Percentiles rank a stretch among this genome's conserved stretches.
Conservation (phyloP, 805 yeast species). For the Yamadazyma laniorum region DNA sequence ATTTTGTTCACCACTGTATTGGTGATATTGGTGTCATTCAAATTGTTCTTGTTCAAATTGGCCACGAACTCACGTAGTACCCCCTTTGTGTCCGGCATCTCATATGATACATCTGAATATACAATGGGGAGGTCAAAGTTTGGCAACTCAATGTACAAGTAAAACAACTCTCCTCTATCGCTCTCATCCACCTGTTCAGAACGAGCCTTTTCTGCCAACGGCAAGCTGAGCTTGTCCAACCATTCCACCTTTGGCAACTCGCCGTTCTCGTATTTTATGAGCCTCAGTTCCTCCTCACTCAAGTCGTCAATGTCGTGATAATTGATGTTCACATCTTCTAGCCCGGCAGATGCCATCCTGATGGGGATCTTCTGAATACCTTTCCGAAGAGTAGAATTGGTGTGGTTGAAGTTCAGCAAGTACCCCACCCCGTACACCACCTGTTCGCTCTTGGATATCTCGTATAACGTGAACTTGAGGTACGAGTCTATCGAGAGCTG, state of each 20-base stretch:
- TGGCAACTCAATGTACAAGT: constrained; percentile 40
- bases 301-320: constrained; percentile 19
- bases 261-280: constrained; percentile 66
- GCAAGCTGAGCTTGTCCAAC: constrained; percentile 59
- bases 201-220: constrained; percentile 9
- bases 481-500: constrained; percentile 67
- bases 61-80: background rate
- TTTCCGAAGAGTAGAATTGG: constrained; percentile 56
- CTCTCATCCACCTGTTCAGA: background rate
- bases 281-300: constrained; percentile 45
- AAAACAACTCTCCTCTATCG: constrained; percentile 13
- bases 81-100: constrained; percentile 8
- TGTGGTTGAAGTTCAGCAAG: constrained; percentile 54
- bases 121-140: constrained; percentile 44
- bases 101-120: constrained; percentile 30
- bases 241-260: constrained; percentile 62
- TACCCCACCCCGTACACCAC: constrained; percentile 60
- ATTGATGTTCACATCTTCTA: constrained; percentile 17
- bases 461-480: constrained; percentile 65
- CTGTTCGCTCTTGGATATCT: constrained; percentile 54
- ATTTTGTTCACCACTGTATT: constrained; percentile 33
- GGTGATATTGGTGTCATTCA: constrained; percentile 5
- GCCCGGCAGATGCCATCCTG: background rate
- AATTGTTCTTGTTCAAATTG: background rate
- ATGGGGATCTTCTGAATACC: constrained; percentile 61